These are phyloP conservation scores for Bondarzewia mesenterica DNA, from an alignment of 1,284 basidiomycete genomes.

Conservation along the genomic window DNA sequence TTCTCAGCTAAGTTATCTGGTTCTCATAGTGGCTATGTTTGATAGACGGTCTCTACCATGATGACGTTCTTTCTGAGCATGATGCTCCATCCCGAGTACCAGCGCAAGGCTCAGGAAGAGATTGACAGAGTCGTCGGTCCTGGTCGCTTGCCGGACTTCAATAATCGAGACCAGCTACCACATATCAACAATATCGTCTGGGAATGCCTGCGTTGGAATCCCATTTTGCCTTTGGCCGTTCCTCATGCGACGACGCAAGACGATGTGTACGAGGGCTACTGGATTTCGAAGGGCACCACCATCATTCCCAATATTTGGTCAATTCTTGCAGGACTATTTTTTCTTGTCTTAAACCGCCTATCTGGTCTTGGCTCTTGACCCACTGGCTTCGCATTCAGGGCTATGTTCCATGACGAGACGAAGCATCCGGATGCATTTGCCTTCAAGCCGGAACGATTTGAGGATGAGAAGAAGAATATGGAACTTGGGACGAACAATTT, in stretches of 20 bases:
- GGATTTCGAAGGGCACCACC: conserved; percentile 32
- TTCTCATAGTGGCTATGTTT: not conserved
- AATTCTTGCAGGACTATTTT: not conserved
- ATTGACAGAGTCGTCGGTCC: conserved; percentile 4
- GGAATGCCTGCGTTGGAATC: conserved; percentile 16
- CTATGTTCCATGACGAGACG: conserved; percentile 1
- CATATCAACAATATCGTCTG: conserved; percentile 1
- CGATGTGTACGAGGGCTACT: conserved; percentile 35
- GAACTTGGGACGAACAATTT: conserved; percentile 18
- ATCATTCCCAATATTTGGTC: conserved; percentile 36
- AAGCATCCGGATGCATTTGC: conserved; percentile 2
- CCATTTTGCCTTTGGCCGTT: conserved; percentile 7
- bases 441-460: conserved; percentile 12
- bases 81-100: conserved; percentile 2
- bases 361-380: too few species aligned
- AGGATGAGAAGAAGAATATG: conserved; percentile 12
- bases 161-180: not conserved
- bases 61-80: conserved; percentile 3
- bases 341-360: not conserved
- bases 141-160: conserved; percentile 2
- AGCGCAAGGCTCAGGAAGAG: not conserved
- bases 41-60: conserved; percentile 11
- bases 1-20: not conserved
- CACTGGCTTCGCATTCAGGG: not conserved
- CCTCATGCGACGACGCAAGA: conserved; percentile 18